phyloP scores from a whole-genome alignment of 208 protist species.

The Leptomonas pyrrhocoris region DNA sequence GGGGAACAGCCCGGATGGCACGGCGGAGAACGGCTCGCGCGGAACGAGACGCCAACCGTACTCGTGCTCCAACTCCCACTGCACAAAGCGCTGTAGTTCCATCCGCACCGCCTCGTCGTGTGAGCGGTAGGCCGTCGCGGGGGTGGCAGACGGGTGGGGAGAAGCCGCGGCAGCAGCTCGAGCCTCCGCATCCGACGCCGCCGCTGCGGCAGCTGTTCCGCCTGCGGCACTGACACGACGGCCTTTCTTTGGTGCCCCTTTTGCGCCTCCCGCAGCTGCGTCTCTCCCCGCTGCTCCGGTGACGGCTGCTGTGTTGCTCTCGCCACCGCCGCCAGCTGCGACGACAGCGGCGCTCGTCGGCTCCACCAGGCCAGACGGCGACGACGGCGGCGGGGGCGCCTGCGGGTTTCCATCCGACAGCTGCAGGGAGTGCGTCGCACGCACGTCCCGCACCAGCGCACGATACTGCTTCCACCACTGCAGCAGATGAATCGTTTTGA shows the following conservation, averaged over 20 bases:
- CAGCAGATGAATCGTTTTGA: constrained; percentile 73
- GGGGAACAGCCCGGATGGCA: background rate
- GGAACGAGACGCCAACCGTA: constrained; percentile 64
- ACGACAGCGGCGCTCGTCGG: background rate
- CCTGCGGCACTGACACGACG: background rate
- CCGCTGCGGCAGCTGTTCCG: background rate
- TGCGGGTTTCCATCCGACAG: constrained; percentile 35
- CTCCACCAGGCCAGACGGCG: background rate
- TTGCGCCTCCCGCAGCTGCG: background rate
- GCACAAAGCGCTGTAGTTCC: constrained; percentile 46
- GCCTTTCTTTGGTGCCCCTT: constrained; percentile 1
- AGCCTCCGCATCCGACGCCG: background rate
- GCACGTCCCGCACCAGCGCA: constrained; percentile 22
- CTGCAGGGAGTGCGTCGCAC: constrained; percentile 4
- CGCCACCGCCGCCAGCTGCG: background rate
- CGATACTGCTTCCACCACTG: constrained; percentile 42
- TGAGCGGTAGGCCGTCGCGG: constrained; percentile 12
- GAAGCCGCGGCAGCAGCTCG: background rate
- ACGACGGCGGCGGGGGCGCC: background rate
- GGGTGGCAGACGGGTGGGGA: background rate
- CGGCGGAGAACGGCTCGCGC: constrained; percentile 23
- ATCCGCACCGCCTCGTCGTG: constrained; percentile 19
- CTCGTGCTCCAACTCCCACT: constrained; percentile 57
- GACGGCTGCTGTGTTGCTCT: background rate
- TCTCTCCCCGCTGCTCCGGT: background rate